These are phyloP conservation scores for Acorus gramineus DNA, from an alignment of 106 monocot species.

Conservation along the genomic window DNA sequence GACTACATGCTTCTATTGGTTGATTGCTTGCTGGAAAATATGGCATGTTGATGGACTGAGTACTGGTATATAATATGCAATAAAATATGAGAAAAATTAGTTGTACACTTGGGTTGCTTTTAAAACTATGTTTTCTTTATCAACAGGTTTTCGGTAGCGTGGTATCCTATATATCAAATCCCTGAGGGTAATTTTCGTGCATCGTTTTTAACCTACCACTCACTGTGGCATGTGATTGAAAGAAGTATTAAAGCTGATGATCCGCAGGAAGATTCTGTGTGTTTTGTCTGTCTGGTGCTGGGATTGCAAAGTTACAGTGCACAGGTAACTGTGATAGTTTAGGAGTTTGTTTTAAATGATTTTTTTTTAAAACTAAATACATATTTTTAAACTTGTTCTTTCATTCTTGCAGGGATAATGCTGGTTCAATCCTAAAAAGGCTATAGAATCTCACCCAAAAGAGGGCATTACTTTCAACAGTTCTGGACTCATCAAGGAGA, in stretches of 20 bases:
- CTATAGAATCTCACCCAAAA: conserved; percentile 1
- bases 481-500: conserved; percentile 13
- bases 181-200: conserved; percentile 21
- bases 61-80: no score
- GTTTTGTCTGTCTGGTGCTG: conserved; percentile 11
- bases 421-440: conserved; percentile 8
- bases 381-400: no score
- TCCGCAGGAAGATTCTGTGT: conserved; percentile 3
- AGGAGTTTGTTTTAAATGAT: background rate
- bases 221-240: conserved; percentile 13
- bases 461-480: background rate
- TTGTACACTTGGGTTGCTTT: no score
- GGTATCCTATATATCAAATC: conserved; percentile 33
- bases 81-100: no score
- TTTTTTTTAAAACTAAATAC: no score
- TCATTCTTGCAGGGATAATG: conserved; percentile 11
- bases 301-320: conserved; percentile 31
- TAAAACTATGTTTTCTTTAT: background rate
- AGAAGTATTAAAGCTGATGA: background rate
- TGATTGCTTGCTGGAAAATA: background rate
- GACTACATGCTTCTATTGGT: background rate
- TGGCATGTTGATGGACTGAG: background rate
- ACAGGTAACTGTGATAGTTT: conserved; percentile 11
- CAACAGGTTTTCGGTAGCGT: conserved; percentile 23
- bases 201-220: conserved; percentile 28